Evolutionary conservation across 176 grass and related monocot genomes (phyloP), one percentile per base, ranked within the genome.

Genomic region (Olyra latifolia): DNA sequence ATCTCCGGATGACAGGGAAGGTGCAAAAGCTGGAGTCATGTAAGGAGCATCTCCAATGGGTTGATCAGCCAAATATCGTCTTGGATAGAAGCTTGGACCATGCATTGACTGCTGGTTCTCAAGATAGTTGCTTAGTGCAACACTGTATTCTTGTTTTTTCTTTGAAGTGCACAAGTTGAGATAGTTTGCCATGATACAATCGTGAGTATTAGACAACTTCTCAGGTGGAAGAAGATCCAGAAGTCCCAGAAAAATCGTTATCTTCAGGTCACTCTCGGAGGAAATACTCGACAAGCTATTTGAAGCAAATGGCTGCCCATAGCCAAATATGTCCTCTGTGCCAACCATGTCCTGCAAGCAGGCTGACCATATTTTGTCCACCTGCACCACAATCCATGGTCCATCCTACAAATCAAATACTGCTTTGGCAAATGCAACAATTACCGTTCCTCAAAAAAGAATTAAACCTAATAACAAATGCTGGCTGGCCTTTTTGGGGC

Each of bases 341-440:
- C 55, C 46, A 68, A 58, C 47, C 48, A 85, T 32, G 77, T 89
- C 27, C 23, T 53, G 56, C 8, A 89, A 69, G 82, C 87, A 89
- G 57, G 71, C n/a, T 49, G 64, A 76, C 82, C 82, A 76, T 64
- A 85, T 76, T 81, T 19, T 89, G 55, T 85, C 77, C 50, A 85
- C 87, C 87, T 89, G 82, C 77, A 81, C 76, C n/a, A n/a, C 25
- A 59, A 83, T 66, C 27, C 57, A 78, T 6, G 27, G 77, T 46
- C 41, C 86, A 72, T 53, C 15, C 14, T 53, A 70, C 10, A 75
- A 10, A 76, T 32, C 53, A 15, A 84, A 61, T 10, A 38, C 54
- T 45, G 53, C 62, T 39, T 74, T 49, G 69, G 27, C n/a, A 70
- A 47, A 89, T 59, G 25, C 32, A 8, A 19, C 41, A 55, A 5